Evolutionary conservation across 371 early-diverging fungal species (phyloP), one percentile per base, ranked within the genome.

Genomic region (Mucor mucedo): DNA sequence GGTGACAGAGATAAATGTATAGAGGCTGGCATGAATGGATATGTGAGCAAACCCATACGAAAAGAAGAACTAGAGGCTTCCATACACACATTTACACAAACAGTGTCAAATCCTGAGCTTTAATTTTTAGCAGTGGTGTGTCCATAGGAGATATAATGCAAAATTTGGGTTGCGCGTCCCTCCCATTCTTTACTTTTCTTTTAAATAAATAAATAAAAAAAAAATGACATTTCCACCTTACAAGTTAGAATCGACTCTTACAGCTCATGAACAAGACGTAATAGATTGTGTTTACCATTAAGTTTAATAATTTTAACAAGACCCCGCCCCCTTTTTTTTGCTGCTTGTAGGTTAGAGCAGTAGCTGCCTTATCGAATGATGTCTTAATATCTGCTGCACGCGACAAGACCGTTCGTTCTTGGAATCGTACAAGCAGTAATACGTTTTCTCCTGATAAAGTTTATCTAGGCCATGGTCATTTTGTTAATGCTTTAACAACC

Each of bases 361-460:
- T 94, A 2, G 75, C 80, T n/a, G 84, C 87, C 2, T 72, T 87
- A 14, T 81, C 85, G 39, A 83, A 84, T 67, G 81, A 88, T 65
- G 33, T 83, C 10, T 61, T 98, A 33, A 75, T 89, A 21, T 90
- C 96, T 0, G 94, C 87, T 8, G 90, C 96, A 8, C 89, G 96
- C 52, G 93, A 92, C 70, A 85, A 85, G 62, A 86, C 89, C 0
- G 88, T 84, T 0, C 83, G 87, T 28, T 74, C 88, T 27, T 91
- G 91, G 92, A 61, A 48, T 45, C 77, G 88, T 29, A 70, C 69
- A 4, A 73, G 72, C 1, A 49, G 70, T 30, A 83, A 82, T 40
- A 62, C 58, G 4, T 94, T 91, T 67, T 52, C 65, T 0, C 81
- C 82, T 41, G 82, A 83, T 6, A 73, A 80, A 27, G 63, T 79